Base-by-base conservation (phyloP, 441 rosid species). In the Rhodomyrtus psidioides region DNA sequence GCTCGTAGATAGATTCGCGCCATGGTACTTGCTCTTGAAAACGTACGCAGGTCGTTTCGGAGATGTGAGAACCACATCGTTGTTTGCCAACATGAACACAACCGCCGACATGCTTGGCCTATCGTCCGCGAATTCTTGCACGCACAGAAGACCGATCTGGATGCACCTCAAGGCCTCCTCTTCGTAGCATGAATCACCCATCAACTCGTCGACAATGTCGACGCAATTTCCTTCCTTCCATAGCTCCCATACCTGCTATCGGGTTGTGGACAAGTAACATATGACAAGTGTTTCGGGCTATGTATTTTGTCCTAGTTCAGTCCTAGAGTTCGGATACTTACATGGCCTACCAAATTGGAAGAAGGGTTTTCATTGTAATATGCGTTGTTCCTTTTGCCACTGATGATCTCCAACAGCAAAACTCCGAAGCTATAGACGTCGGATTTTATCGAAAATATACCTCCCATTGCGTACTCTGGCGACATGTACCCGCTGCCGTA, bases 361-460 rank as follows among this genome's bases (percentile, higher is more conserved):
- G 39, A 49, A 23, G 74, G 39, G 28, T 76, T 86, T 56, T 85
- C 86, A 14, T 84, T n/a, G 9, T 26, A 62, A 27, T 86, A 89
- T 59, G 51, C 30, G 30, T 44, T 87, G 49, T 86, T 90, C 60
- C 84, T 90, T 28, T 87, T 85, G 56, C 90, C 87, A 27, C 82
- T 87, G 2, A 90, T 24, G 53, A 88, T 88, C 86, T 90, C 91
- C 56, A 88, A 9, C 34, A 88, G 42, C 44, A 87, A 21, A 15
- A 92, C 92, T 26, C 94, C 92, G 13, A 91, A 93, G 82, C 93
- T 92, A 57, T 87, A 91, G 56, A 91, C 92, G 57, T 91, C 93
- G 5, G 94, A 90, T 76, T 93, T 93, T 9, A 90, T 85, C 2
- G 95, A 93, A 87, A 90, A 89, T 42, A 88, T 90, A 9, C 94